These are phyloP conservation scores for Heracleum sosnowskyi DNA, from an alignment of 129 eudicot species.

Conservation along the genomic window DNA sequence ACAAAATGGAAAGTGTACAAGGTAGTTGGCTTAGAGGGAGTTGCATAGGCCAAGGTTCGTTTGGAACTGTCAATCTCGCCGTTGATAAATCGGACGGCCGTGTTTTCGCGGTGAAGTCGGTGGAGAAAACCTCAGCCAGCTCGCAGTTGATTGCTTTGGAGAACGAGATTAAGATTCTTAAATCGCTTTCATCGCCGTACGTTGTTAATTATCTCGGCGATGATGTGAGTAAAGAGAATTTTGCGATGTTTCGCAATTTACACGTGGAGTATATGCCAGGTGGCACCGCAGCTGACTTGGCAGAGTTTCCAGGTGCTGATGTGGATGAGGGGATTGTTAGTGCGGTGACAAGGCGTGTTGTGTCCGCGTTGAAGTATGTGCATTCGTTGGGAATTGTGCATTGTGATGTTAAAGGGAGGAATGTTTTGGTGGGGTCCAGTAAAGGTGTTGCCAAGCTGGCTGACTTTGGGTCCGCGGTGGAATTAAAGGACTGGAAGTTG, in stretches of 20 bases:
- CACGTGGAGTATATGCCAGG: constrained; percentile 73
- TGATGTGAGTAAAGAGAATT: constrained; percentile 32
- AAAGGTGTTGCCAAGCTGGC: constrained; percentile 47
- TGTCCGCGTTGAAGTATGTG: constrained; percentile 44
- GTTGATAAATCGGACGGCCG: constrained; percentile 30
- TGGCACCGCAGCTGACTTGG: constrained; percentile 57
- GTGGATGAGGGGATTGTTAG: constrained; percentile 26
- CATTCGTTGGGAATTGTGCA: constrained; percentile 51
- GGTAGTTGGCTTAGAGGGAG: constrained; percentile 37
- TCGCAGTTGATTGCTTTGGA: constrained; percentile 36
- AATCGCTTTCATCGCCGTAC: constrained; percentile 40
- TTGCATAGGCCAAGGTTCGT: constrained; percentile 61
- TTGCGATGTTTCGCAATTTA: constrained; percentile 30
- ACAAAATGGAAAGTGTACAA: constrained; percentile 18
- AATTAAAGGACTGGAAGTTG: not conserved
- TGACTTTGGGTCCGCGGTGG: constrained; percentile 63
- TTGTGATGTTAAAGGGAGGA: constrained; percentile 72
- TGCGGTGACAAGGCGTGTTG: constrained; percentile 40
- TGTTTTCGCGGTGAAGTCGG: constrained; percentile 66
- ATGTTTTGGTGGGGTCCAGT: constrained; percentile 39
- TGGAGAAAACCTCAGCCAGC: not conserved
- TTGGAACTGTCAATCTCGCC: constrained; percentile 53
- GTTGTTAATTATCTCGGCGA: constrained; percentile 49
- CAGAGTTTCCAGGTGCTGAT: constrained; percentile 4
- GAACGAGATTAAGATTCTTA: constrained; percentile 49